These are phyloP conservation scores for Gentiana straminea DNA, from an alignment of 257 asterid genomes.

Conservation along the genomic window DNA sequence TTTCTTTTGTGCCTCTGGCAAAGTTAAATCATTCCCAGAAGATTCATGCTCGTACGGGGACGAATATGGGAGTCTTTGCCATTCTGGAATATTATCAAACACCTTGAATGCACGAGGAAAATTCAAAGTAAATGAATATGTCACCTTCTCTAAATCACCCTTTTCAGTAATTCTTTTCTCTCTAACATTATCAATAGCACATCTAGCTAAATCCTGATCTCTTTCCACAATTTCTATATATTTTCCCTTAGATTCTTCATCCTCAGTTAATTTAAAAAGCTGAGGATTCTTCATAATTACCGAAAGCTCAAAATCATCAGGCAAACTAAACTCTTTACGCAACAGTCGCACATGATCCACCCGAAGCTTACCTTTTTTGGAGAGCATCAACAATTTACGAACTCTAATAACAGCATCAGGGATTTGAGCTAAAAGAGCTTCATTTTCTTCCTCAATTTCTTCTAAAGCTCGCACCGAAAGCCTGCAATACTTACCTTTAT, in stretches of 20 bases:
- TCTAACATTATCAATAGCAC: constrained; percentile 59
- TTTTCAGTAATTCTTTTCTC: constrained; percentile 56
- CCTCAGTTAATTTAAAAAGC: constrained; percentile 61
- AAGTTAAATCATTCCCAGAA: constrained; percentile 64
- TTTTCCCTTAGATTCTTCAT: constrained; percentile 67
- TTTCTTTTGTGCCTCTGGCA: constrained; percentile 76
- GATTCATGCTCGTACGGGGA: constrained; percentile 64
- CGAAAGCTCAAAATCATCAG: constrained; percentile 75
- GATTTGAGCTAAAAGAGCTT: constrained; percentile 51
- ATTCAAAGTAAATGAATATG: constrained; percentile 62
- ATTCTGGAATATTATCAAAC: constrained; percentile 79
- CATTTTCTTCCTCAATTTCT: constrained; percentile 64
- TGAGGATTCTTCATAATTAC: constrained; percentile 56
- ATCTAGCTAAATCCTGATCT: constrained; percentile 40
- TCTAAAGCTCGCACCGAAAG: constrained; percentile 42
- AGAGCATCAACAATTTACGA: constrained; percentile 52
- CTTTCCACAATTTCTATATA: constrained; percentile 59
- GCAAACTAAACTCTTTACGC: constrained; percentile 64
- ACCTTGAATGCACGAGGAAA: constrained; percentile 84
- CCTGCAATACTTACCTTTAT: constrained; percentile 60
- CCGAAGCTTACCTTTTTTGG: constrained; percentile 62
- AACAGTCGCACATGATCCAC: constrained; percentile 78
- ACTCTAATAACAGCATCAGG: constrained; percentile 52
- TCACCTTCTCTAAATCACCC: constrained; percentile 60
- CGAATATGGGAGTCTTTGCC: constrained; percentile 95